phyloP scores from a whole-genome alignment of 2,329 filamentous ascomycete species.

The Penicillium decumbens region DNA sequence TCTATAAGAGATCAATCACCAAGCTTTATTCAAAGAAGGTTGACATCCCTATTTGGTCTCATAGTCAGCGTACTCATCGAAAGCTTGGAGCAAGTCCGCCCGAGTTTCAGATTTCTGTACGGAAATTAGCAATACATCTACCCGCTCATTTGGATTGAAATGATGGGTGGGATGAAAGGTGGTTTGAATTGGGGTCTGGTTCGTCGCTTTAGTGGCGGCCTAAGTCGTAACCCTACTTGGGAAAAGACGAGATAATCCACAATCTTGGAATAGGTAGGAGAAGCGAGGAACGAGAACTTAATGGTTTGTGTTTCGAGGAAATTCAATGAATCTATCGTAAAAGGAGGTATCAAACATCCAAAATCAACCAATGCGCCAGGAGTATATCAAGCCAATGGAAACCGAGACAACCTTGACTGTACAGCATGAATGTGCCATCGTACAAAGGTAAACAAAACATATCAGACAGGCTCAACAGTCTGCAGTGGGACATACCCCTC shows the following conservation, averaged over 20 bases:
- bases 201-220: background rate
- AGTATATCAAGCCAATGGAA: background rate
- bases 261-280: background rate
- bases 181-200: background rate
- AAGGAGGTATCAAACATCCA: constrained; percentile 18
- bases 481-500: constrained; percentile 46
- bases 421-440: background rate
- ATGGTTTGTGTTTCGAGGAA: background rate
- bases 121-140: constrained; percentile 25
- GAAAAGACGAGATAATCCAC: background rate
- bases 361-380: background rate
- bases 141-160: constrained; percentile 8
- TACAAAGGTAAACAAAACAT: background rate
- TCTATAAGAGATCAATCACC: background rate
- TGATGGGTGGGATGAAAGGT: background rate
- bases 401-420: background rate
- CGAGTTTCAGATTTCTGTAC: constrained; percentile 9
- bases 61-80: constrained; percentile 3
- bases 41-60: constrained; percentile 25
- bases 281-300: background rate
- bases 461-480: constrained; percentile 38
- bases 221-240: background rate
- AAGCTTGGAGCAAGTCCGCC: constrained; percentile 3
- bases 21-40: background rate
- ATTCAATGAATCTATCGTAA: constrained; percentile 5